Percentiles rank a stretch among this genome's conserved stretches.
phyloP scores from a whole-genome alignment of 1,139 yeast species.

The Trichomonascaceae sp. region DNA sequence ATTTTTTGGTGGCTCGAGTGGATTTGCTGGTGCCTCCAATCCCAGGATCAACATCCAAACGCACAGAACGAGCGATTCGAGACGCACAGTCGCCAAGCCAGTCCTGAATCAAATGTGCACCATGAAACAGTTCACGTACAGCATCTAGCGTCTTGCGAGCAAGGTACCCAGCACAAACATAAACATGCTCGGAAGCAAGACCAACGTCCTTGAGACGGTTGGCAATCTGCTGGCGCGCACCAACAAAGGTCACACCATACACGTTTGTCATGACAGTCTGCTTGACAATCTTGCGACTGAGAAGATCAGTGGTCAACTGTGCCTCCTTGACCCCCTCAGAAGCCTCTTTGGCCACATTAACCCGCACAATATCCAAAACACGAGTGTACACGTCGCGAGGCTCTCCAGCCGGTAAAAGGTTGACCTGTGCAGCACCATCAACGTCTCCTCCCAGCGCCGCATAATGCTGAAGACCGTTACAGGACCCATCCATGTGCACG shows the following conservation, averaged over 20 bases:
- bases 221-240: conserved; percentile 77
- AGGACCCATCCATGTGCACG: conserved; percentile 95
- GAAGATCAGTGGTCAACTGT: conserved; percentile 40
- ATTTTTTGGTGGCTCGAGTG: conserved; percentile 13
- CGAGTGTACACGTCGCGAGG: conserved; percentile 88
- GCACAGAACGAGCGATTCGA: conserved; percentile 64
- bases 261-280: conserved; percentile 99
- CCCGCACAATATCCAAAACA: conserved; percentile 61
- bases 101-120: conserved; percentile 92
- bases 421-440: conserved; percentile 91
- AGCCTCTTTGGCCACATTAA: conserved; percentile 46
- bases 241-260: conserved; percentile 91
- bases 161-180: conserved; percentile 46
- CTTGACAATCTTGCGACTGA: conserved; percentile 80
- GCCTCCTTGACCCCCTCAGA: conserved; percentile 43
- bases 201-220: conserved; percentile 28
- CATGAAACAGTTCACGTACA: conserved; percentile 72
- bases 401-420: conserved; percentile 62
- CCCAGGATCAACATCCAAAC: conserved; percentile 35
- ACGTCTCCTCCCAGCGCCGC: conserved; percentile 96
- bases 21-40: conserved; percentile 18
- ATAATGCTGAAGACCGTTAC: conserved; percentile 94
- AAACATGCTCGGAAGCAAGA: conserved; percentile 26
- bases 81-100: conserved; percentile 88
- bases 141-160: conserved; percentile 72